These are phyloP conservation scores for Effrenium voratum DNA, from an alignment of 73 alveolate species.

Conservation along the genomic window DNA sequence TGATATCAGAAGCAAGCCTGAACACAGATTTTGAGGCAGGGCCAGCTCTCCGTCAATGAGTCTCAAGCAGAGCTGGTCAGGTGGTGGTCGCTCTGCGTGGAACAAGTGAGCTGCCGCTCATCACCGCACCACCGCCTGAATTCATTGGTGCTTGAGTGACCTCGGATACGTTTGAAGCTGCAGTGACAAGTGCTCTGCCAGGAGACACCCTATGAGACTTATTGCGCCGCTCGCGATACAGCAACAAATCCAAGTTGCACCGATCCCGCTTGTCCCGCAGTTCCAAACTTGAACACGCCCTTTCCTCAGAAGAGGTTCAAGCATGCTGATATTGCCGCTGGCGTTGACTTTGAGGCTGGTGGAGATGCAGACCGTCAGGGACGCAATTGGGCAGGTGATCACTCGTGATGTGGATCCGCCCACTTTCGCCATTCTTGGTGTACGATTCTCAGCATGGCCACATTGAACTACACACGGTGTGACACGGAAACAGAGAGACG, in stretches of 20 bases:
- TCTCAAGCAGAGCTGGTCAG: background rate
- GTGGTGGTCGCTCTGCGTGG: slow-evolving; percentile 18
- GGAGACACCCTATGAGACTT: slow-evolving; percentile 51
- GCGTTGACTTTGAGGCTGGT: background rate
- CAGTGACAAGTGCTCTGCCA: background rate
- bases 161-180: background rate
- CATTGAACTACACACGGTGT: too few species aligned
- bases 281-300: slow-evolving; percentile 45
- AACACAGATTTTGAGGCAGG: slow-evolving; percentile 17
- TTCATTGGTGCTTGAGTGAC: background rate
- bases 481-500: too few species aligned
- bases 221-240: slow-evolving; percentile 36
- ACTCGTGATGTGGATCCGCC: slow-evolving; percentile 74
- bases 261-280: slow-evolving; percentile 31
- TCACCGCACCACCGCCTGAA: background rate
- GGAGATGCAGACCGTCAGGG: slow-evolving; percentile 44
- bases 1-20: background rate
- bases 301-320: background rate
- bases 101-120: slow-evolving; percentile 27
- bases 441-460: too few species aligned
- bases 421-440: slow-evolving; percentile 28
- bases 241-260: slow-evolving; percentile 76
- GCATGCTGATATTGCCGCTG: background rate
- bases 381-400: slow-evolving; percentile 55
- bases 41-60: background rate